Conservation (phyloP, 129 eudicot genomes). For the sunflower (Helianthus annuus) region DNA sequence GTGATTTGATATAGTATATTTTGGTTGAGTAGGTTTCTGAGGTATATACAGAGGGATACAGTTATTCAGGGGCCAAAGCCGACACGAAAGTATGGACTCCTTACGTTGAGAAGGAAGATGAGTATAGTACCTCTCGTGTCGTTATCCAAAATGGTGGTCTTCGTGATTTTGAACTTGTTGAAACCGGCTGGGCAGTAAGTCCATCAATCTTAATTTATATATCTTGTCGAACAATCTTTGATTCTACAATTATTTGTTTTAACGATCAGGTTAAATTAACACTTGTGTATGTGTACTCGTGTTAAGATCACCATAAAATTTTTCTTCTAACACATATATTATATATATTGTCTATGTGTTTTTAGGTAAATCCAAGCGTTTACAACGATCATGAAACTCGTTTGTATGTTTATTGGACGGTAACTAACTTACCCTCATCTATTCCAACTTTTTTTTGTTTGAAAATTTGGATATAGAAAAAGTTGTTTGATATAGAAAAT, state of each 20-base stretch:
- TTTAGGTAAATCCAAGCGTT: slow-evolving; percentile 72
- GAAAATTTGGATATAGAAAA: not conserved
- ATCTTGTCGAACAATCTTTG: too few species aligned
- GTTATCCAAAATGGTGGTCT: slow-evolving; percentile 42
- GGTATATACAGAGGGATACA: slow-evolving; percentile 45
- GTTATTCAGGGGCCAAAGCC: slow-evolving; percentile 58
- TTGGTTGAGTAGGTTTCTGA: slow-evolving; percentile 31
- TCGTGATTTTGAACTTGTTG: slow-evolving; percentile 39
- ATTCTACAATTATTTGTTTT: too few species aligned
- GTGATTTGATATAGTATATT: not conserved
- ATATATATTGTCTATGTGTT: not conserved
- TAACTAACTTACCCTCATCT: slow-evolving; percentile 22
- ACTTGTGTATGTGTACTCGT: too few species aligned
- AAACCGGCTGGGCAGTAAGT: slow-evolving; percentile 71
- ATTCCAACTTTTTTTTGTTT: not conserved
- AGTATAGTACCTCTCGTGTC: slow-evolving; percentile 55
- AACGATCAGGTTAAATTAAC: too few species aligned
- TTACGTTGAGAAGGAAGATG: slow-evolving; percentile 53
- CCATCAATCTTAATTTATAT: too few species aligned
- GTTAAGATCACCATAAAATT: too few species aligned
- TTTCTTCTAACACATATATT: not conserved
- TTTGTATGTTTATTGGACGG: slow-evolving; percentile 64
- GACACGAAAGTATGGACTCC: slow-evolving; percentile 63
- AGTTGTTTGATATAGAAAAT: too few species aligned
- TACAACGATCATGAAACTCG: slow-evolving; percentile 70